phyloP scores from a whole-genome alignment of 1,284 basidiomycete species.

The Acaromyces ingoldii region DNA sequence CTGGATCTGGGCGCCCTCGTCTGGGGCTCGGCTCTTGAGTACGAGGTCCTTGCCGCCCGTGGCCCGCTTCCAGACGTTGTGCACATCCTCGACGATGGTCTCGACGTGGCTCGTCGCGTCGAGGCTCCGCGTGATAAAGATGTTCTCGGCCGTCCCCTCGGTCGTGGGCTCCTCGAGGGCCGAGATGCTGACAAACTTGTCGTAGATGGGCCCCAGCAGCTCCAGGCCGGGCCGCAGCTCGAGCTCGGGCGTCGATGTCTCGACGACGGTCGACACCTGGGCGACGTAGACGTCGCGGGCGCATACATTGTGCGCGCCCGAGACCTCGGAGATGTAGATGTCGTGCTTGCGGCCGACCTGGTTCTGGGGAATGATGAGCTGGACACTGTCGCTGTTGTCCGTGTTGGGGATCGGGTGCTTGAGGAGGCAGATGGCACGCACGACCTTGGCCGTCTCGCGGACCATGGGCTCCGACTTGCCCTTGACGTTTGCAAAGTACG shows the following conservation, averaged over 20 bases:
- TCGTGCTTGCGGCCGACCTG: constrained; percentile 93
- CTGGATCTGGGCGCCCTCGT: constrained; percentile 49
- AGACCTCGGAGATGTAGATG: constrained; percentile 98
- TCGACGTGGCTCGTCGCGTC: constrained; percentile 99
- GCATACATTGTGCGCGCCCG: constrained; percentile 93
- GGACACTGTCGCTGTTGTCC: constrained; percentile 80
- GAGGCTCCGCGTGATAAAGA: constrained; percentile 95
- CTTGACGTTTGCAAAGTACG: constrained; percentile 71
- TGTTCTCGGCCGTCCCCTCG: constrained; percentile 72
- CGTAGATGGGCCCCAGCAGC: constrained; percentile 85
- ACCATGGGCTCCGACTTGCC: constrained; percentile 72
- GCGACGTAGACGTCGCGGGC: constrained; percentile 91
- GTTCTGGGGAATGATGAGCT: constrained; percentile 98
- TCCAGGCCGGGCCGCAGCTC: constrained; percentile 88
- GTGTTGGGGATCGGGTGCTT: constrained; percentile 98
- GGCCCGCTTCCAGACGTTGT: constrained; percentile 46
- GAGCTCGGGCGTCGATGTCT: constrained; percentile 84
- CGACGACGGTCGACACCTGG: constrained; percentile 97
- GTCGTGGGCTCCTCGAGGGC: constrained; percentile 85
- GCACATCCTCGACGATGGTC: constrained; percentile 59
- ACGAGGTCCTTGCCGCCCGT: constrained; percentile 47
- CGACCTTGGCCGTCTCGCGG: constrained; percentile 87
- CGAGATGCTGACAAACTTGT: constrained; percentile 88
- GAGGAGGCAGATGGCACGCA: constrained; percentile 94
- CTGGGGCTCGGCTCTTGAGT: constrained; percentile 45